These are phyloP conservation scores for Camelina hispida DNA, from an alignment of 345 rosid species.

Conservation along the genomic window DNA sequence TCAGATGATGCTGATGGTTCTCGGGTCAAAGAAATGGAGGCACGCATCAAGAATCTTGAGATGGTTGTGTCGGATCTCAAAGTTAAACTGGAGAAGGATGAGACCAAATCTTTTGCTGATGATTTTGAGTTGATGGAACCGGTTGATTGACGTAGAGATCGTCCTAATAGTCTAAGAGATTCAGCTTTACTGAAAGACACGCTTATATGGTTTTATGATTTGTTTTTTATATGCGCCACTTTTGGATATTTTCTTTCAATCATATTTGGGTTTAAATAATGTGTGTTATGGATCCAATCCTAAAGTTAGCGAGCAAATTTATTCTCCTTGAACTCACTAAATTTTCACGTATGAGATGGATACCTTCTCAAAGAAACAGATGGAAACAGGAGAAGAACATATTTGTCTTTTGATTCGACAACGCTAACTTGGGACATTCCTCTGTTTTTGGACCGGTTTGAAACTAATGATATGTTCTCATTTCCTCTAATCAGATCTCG, in stretches of 20 bases:
- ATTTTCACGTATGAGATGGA: no score
- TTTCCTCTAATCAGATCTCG: no score
- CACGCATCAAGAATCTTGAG: not conserved
- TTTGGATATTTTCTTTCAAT: not conserved
- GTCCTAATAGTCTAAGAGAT: no score
- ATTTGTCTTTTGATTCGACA: no score
- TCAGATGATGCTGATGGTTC: not conserved
- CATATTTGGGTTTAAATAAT: not conserved
- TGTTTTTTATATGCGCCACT: not conserved
- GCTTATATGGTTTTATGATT: not conserved
- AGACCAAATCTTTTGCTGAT: slow-evolving; percentile 20
- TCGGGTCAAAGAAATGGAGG: not conserved
- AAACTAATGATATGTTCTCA: no score
- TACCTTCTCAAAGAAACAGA: no score
- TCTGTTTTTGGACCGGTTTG: no score
- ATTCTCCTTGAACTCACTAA: not conserved
- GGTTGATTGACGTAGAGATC: slow-evolving; percentile 8
- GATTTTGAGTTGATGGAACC: slow-evolving; percentile 28
- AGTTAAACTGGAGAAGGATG: not conserved
- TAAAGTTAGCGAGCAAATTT: not conserved
- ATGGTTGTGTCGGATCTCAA: not conserved
- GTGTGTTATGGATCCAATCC: not conserved
- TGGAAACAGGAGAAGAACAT: no score
- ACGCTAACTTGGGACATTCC: no score
- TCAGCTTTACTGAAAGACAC: no score